Base-by-base conservation (phyloP, 352 stramenopile species). In the Globisporangium nodosum region DNA sequence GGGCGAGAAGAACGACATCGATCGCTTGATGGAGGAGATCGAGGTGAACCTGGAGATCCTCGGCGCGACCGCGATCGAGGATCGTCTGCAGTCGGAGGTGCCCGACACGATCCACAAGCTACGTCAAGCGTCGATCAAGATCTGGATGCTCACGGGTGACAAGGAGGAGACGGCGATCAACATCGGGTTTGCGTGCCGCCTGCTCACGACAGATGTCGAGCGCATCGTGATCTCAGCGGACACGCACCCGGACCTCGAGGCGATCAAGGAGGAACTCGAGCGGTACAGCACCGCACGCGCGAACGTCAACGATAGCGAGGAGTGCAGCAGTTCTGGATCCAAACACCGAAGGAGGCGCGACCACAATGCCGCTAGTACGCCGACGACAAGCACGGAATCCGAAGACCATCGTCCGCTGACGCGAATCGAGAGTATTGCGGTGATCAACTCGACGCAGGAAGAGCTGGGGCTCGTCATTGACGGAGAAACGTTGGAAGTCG, bases 111-210 rank as follows among this genome's bases (percentile, higher is more conserved):
- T 98, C 61, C 81, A 85, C 59, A 88, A 93, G 54, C 68, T 98
- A n/a, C 81, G 87, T 0, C 74, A 94, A 49, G 94, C 93, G 7
- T 90, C 91, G 11, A 97, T 98, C 55, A 96, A 97, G 70, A 85
- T 98, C 40, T 98, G 92, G 90, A 96, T 98, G 74, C 82, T 98
- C 21, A 98, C 94, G 5, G 93, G 93, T 7, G 94, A 98, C 66
- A 98, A 98, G 68, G 73, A 96, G 61, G 94, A 98, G 65, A 98
- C 94, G 4, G 94, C 94, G 13, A 97, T 98, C 64, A 98, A 98
- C 67, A 98, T 98, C 66, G 94, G 85, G n/a, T 97, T 96, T 68
- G 87, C 90, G 7, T 97, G 87, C 54, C 84, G 90, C 13, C 52
- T 98, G 18, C 57, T 98, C 20, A 96, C 90, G 9, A 75, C 88